Evolutionary conservation across 768 basidiomycete genomes (phyloP).

Genomic region (Lepiota venenata): DNA sequence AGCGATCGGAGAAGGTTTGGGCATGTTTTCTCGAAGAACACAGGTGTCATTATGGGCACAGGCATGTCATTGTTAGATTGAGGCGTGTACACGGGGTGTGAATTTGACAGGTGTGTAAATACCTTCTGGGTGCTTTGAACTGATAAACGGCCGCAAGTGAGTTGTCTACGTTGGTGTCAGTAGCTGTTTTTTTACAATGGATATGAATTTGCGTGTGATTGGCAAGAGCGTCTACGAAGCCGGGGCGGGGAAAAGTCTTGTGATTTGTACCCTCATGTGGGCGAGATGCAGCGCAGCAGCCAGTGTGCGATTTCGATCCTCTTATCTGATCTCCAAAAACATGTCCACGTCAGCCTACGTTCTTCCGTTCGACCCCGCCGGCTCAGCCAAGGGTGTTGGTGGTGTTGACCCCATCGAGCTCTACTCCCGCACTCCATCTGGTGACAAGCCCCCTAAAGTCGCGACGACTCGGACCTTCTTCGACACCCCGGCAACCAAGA

Average conservation of each 20-base stretch:
- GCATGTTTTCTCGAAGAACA: too few relatives aligned
- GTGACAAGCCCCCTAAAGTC: conserved; percentile 50
- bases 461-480: conserved; percentile 68
- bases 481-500: conserved; percentile 42
- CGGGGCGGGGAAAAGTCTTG: conserved; percentile 3
- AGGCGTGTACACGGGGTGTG: too few relatives aligned
- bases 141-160: too few relatives aligned
- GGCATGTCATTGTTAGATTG: too few relatives aligned
- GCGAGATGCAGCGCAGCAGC: conserved; percentile 20
- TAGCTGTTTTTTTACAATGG: too few relatives aligned
- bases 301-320: conserved; percentile 20
- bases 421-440: conserved; percentile 49
- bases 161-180: too few relatives aligned
- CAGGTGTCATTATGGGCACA: too few relatives aligned
- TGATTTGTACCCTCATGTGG: conserved; percentile 18
- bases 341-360: conserved; percentile 58
- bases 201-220: neutral
- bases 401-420: conserved; percentile 45
- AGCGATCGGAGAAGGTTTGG: too few relatives aligned
- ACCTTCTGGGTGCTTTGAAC: too few relatives aligned
- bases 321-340: conserved; percentile 20
- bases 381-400: conserved; percentile 24
- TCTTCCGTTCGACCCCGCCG: conserved; percentile 53
- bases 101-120: too few relatives aligned
- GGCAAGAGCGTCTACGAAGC: neutral